These are phyloP conservation scores for Aureobasidium sp. DNA, from an alignment of 2,329 filamentous ascomycete species.

Conservation along the genomic window DNA sequence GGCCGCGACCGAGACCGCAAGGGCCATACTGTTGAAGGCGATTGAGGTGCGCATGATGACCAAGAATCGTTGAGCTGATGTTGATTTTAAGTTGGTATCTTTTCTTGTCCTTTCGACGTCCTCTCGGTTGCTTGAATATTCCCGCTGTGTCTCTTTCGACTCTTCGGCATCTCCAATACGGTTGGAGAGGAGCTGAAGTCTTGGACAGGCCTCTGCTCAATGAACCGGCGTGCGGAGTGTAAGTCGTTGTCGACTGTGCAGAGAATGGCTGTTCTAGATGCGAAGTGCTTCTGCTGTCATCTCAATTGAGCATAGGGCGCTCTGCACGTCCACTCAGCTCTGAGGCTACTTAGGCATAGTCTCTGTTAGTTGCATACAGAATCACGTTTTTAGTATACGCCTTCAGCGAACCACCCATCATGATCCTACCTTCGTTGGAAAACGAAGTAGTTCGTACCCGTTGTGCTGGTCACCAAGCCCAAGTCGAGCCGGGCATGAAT, in stretches of 20 bases:
- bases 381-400: background rate
- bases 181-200: background rate
- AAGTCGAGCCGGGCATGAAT: background rate
- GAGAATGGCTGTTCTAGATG: background rate
- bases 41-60: background rate
- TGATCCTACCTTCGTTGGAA: background rate
- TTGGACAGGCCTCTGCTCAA: background rate
- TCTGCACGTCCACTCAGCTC: background rate
- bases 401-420: background rate
- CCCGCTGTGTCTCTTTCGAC: background rate
- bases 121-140: background rate
- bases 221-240: background rate
- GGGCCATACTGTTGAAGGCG: background rate
- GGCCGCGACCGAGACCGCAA: background rate
- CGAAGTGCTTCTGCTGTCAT: background rate
- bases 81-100: background rate
- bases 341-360: background rate
- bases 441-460: background rate
- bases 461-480: background rate
- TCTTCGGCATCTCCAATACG: background rate
- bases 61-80: background rate
- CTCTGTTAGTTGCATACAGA: background rate
- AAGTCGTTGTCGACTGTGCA: background rate
- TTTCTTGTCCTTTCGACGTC: background rate
- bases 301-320: background rate